These are phyloP conservation scores for Hansenula sp. DNA, from an alignment of 1,139 yeast genomes.

Conservation along the genomic window DNA sequence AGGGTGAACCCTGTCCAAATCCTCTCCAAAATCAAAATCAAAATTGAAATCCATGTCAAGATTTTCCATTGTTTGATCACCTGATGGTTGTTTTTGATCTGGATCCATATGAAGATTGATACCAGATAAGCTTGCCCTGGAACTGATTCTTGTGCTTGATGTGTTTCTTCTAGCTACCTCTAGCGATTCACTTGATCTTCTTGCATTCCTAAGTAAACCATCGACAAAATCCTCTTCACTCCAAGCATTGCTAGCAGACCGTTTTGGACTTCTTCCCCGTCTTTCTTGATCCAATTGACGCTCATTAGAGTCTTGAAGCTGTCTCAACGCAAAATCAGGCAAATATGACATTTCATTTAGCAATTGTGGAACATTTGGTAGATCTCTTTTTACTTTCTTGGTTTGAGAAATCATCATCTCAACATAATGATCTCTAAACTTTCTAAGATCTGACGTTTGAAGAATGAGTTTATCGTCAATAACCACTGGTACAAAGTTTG, in stretches of 20 bases:
- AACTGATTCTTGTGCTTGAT: constrained; percentile 18
- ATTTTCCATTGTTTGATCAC: not conserved
- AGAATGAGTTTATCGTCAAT: constrained; percentile 15
- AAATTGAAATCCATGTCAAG: constrained; percentile 5
- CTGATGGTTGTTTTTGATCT: constrained; percentile 1
- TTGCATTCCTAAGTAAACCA: constrained; percentile 16
- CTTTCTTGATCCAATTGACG: constrained; percentile 1
- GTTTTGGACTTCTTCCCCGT: constrained; percentile 12
- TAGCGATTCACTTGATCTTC: constrained; percentile 21
- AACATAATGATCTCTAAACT: constrained; percentile 21
- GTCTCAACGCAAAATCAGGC: constrained; percentile 3
- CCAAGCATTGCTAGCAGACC: not conserved
- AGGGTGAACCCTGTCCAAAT: not conserved
- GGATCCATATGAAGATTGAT: constrained; percentile 10
- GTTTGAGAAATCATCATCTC: constrained; percentile 10
- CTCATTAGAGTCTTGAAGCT: not conserved
- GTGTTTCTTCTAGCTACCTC: constrained; percentile 19
- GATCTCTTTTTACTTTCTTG: constrained; percentile 1
- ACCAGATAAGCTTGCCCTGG: constrained; percentile 21
- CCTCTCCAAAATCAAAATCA: constrained; percentile 13
- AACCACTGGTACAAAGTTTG: constrained; percentile 2
- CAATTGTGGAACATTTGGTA: not conserved
- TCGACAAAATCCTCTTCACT: constrained; percentile 21
- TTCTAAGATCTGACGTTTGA: constrained; percentile 19
- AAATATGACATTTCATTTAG: not conserved